Conservation (phyloP, 1,284 basidiomycete genomes). For the Schizophyllum amplum region DNA sequence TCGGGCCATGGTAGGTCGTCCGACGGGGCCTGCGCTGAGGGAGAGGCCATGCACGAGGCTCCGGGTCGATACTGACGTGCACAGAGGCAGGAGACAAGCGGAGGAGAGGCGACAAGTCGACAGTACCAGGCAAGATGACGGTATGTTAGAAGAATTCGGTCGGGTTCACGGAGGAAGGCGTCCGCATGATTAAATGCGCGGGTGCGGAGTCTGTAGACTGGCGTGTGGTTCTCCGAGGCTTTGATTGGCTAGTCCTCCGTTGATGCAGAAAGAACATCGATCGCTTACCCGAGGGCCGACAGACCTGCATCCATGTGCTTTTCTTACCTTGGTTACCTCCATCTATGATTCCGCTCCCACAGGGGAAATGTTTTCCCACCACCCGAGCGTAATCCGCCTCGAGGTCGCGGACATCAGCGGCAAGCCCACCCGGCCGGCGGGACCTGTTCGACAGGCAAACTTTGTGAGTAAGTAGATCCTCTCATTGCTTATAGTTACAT, state of each 20-base stretch:
- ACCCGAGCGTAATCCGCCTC: neutral
- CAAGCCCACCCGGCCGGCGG: neutral
- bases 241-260: neutral
- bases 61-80: neutral
- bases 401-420: neutral
- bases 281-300: neutral
- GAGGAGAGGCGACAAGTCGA: neutral
- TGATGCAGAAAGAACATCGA: neutral
- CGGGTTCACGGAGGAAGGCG: neutral
- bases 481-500: neutral
- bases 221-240: neutral
- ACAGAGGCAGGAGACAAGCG: neutral
- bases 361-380: neutral
- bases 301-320: neutral
- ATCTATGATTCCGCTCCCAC: neutral
- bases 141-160: neutral
- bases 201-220: neutral
- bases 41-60: slow-evolving; percentile 13
- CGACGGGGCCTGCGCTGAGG: slow-evolving; percentile 38
- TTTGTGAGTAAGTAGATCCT: neutral
- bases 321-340: neutral
- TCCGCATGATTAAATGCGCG: neutral
- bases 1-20: slow-evolving; percentile 81
- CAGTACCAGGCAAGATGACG: neutral
- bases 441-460: neutral